These are phyloP conservation scores for Candida germanica DNA, from an alignment of 805 yeast genomes.

Conservation along the genomic window DNA sequence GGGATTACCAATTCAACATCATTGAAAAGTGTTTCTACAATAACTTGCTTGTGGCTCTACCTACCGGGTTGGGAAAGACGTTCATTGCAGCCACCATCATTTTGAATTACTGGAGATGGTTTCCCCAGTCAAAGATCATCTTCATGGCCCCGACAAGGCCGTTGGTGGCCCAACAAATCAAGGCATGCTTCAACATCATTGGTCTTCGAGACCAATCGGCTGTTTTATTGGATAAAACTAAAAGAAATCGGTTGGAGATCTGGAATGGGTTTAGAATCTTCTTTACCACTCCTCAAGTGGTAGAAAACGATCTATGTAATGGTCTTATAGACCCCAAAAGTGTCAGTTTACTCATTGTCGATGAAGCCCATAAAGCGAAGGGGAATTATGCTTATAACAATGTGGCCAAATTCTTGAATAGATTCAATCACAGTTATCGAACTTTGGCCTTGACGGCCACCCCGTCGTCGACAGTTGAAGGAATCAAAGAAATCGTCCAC, in stretches of 20 bases:
- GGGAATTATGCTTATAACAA: conserved; percentile 88
- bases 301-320: conserved; percentile 78
- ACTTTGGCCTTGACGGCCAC: conserved; percentile 92
- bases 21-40: conserved; percentile 67
- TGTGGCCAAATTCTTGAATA: conserved; percentile 60
- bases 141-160: conserved; percentile 98
- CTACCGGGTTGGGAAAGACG: conserved; percentile 97
- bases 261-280: conserved; percentile 80
- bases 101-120: conserved; percentile 88
- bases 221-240: conserved; percentile 61
- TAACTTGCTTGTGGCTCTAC: conserved; percentile 84
- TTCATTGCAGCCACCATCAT: conserved; percentile 93
- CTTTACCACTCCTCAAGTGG: conserved; percentile 95
- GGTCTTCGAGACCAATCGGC: conserved; percentile 80
- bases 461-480: conserved; percentile 84
- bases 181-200: conserved; percentile 83
- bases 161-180: conserved; percentile 91
- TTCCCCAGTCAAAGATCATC: conserved; percentile 69
- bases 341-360: conserved; percentile 75
- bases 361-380: conserved; percentile 93
- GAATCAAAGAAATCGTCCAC: conserved; percentile 80
- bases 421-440: conserved; percentile 61
- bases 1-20: conserved; percentile 88
- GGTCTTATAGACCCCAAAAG: conserved; percentile 76
- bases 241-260: conserved; percentile 62